Evolutionary conservation across 2,329 filamentous ascomycete species (phyloP).

Genomic region (Calonectria hongkongensis): DNA sequence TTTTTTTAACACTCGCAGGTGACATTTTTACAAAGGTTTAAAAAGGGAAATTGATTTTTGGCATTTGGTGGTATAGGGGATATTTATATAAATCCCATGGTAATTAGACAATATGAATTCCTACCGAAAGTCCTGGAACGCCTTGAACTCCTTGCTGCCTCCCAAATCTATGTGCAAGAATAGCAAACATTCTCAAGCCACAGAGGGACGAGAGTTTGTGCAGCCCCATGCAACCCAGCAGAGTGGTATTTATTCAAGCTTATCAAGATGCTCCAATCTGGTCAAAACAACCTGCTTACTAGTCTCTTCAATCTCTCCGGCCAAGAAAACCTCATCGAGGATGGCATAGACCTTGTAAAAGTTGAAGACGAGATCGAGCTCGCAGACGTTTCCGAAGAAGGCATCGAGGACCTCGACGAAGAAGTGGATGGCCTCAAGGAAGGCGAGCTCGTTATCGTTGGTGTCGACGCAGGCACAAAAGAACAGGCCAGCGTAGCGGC

Average conservation of each 20-base stretch:
- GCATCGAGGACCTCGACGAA: slow-evolving; percentile 99
- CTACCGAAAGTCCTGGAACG: slow-evolving; percentile 18
- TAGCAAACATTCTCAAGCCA: not conserved
- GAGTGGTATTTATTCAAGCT: slow-evolving; percentile 80
- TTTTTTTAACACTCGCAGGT: not conserved
- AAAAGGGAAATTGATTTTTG: not conserved
- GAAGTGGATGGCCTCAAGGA: slow-evolving; percentile 98
- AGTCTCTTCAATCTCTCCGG: slow-evolving; percentile 98
- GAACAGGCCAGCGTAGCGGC: slow-evolving; percentile 97
- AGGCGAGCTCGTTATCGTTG: slow-evolving; percentile 98
- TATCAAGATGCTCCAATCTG: slow-evolving; percentile 94
- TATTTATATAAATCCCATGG: slow-evolving; percentile 3
- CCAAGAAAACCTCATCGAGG: slow-evolving; percentile 97
- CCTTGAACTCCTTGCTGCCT: slow-evolving; percentile 37
- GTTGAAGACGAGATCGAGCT: slow-evolving; percentile 92
- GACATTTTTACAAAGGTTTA: not conserved
- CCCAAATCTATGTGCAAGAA: slow-evolving; percentile 34
- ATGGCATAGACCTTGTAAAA: slow-evolving; percentile 97
- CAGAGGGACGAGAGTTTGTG: not conserved
- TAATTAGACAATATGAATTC: slow-evolving; percentile 32
- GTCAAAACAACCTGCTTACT: slow-evolving; percentile 98
- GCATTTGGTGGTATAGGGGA: not conserved
- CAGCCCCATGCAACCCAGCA: slow-evolving; percentile 6
- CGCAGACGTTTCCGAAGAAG: slow-evolving; percentile 99
- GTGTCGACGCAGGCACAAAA: slow-evolving; percentile 99